Evolutionary conservation across 2,329 filamentous ascomycete genomes (phyloP).

Genomic region (Aspergillus nomiae): DNA sequence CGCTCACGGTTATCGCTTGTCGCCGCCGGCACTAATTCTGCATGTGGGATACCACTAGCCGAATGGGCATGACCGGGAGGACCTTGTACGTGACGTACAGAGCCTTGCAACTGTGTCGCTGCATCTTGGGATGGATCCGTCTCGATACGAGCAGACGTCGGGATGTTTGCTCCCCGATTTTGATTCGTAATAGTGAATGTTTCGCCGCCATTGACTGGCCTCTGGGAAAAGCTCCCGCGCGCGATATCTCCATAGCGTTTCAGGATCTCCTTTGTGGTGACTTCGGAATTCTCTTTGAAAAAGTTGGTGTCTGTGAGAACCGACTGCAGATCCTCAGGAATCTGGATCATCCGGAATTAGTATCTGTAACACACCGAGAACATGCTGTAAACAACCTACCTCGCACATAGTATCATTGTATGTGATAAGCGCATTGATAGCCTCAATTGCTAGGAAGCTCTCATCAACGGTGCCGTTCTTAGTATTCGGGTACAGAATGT

Average conservation of each 20-base stretch:
- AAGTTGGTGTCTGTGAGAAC: conserved; percentile 81
- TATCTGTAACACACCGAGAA: not conserved
- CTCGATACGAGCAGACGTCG: conserved; percentile 69
- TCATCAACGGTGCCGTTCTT: conserved; percentile 76
- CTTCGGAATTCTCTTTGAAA: conserved; percentile 79
- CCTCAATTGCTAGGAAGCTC: conserved; percentile 90
- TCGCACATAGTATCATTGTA: conserved; percentile 97
- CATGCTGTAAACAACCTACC: conserved; percentile 57
- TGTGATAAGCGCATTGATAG: conserved; percentile 86
- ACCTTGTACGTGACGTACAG: conserved; percentile 71
- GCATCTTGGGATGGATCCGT: conserved; percentile 74
- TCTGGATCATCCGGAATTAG: conserved; percentile 54
- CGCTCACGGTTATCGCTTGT: conserved; percentile 35
- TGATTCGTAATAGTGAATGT: conserved; percentile 49
- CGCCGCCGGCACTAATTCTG: conserved; percentile 30
- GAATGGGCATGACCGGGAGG: conserved; percentile 42
- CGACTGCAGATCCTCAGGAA: conserved; percentile 86
- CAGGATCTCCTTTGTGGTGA: conserved; percentile 96
- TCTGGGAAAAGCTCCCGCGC: conserved; percentile 63
- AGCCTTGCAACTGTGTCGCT: conserved; percentile 80
- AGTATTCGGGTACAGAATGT: conserved; percentile 76
- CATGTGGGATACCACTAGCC: conserved; percentile 26
- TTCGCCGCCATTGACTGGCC: conserved; percentile 54
- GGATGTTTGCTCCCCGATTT: conserved; percentile 42
- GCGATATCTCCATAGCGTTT: conserved; percentile 86